Evolutionary conservation across 331 rosid genomes (phyloP), one percentile per base, ranked within the genome.

Genomic region (Malus hybrid): DNA sequence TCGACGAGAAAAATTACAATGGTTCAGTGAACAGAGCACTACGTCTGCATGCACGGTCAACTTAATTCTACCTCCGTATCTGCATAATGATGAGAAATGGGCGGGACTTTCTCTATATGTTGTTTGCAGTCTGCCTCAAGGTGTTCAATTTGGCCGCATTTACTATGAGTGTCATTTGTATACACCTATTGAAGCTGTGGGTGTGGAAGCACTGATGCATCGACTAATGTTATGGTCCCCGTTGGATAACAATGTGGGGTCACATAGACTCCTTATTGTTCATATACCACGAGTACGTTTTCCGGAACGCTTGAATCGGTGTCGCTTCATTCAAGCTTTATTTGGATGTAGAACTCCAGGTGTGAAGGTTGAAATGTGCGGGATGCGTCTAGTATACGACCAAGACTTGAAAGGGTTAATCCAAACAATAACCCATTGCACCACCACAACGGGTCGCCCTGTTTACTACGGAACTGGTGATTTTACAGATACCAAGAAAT

Each of bases 31-130:
- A 44, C 77, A 69, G 3, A 57, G 65, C 52, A 4, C 15, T 2
- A n/a, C 62, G 0, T n/a, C 62, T 56, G 1, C 28, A n/a, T 56
- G 62, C 27, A n/a, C 28, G 27, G 73, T 65, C 4, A 9, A 64
- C 64, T 42, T 65, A 56, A 39, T 16, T 69, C 33, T 78, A n/a
- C 78, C 85, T 65, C 70, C 74, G 22, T 59, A 44, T 31, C 65
- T 82, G 66, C 48, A 19, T 20, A 59, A 74, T 12, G 62, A 82
- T 9, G 29, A 74, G 15, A 69, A 64, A 10, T 82, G 85, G 82
- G 63, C 50, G 29, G 80, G 85, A 7, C 7, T 74, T 20, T 44
- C 71, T 22, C 19, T 52, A 0, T 69, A 31, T 56, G 74, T 15
- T 29, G n/a, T 33, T 1, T 69, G 27, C 15, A 36, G 24, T 24